Percentiles rank a stretch among this genome's conserved stretches.
Conservation (phyloP, 768 basidiomycete genomes). For the Boletus vermiculosoides region DNA sequence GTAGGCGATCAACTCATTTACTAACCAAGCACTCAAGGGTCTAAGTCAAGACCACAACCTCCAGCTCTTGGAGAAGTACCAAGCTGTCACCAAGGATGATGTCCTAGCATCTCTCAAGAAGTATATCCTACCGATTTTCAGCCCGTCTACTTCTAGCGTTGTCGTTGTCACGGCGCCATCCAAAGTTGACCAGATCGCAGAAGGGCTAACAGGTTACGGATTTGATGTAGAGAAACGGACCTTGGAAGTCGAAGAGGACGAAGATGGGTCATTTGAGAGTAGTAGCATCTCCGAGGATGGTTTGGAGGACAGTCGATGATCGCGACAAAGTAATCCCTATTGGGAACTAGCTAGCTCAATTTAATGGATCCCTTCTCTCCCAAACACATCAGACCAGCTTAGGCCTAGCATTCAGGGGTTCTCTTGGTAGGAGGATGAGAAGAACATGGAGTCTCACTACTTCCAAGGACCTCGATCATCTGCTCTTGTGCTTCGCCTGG, state of each 20-base stretch:
- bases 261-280: constrained; percentile 36
- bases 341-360: neutral
- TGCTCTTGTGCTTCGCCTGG: constrained; percentile 72
- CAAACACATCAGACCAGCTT: neutral
- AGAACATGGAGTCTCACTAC: constrained; percentile 12
- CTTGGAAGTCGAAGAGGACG: constrained; percentile 60
- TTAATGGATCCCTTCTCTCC: neutral
- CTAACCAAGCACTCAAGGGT: constrained; percentile 88
- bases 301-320: constrained; percentile 19
- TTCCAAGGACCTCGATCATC: constrained; percentile 58
- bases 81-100: constrained; percentile 76
- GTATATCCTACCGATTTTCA: constrained; percentile 85
- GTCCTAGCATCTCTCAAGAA: constrained; percentile 65
- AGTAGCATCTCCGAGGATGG: constrained; percentile 35
- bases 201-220: constrained; percentile 62
- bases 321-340: neutral
- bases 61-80: constrained; percentile 74
- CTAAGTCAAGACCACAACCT: constrained; percentile 73
- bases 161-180: constrained; percentile 82
- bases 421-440: neutral
- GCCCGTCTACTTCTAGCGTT: constrained; percentile 69
- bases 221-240: constrained; percentile 76
- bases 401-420: neutral
- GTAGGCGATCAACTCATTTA: constrained; percentile 80
- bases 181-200: constrained; percentile 69